Evolutionary conservation across 768 basidiomycete genomes (phyloP).

Genomic region (Lactifluus rugatus): DNA sequence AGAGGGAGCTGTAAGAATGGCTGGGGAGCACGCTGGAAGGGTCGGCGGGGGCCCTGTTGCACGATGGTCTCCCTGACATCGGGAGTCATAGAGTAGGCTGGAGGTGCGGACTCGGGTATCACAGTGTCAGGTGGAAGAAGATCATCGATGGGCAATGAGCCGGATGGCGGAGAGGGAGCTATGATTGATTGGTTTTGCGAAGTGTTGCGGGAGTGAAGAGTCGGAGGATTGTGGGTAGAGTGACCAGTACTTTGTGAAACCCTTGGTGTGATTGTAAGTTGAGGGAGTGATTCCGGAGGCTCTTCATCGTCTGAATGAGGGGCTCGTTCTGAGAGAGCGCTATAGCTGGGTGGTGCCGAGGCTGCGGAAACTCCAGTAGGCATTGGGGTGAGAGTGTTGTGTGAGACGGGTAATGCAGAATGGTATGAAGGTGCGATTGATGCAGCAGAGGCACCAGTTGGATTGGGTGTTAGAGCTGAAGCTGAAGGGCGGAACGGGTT

Average conservation of each 20-base stretch:
- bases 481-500: conserved; percentile 18
- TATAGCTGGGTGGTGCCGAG: not conserved
- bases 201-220: not conserved
- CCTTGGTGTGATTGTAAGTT: not conserved
- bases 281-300: conserved; percentile 4
- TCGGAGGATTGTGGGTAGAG: not conserved
- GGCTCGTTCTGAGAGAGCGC: not conserved
- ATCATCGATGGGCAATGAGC: not conserved
- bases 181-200: not conserved
- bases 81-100: conserved; percentile 57
- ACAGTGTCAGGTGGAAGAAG: conserved; percentile 5
- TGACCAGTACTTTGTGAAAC: not conserved
- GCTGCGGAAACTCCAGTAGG: not conserved
- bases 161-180: not conserved
- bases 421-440: not conserved
- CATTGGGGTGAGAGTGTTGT: not conserved
- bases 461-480: not conserved
- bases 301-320: not conserved
- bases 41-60: conserved; percentile 51
- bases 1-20: conserved; percentile 12
- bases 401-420: not conserved
- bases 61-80: conserved; percentile 46
- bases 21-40: conserved; percentile 42
- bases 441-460: not conserved
- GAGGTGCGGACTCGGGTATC: conserved; percentile 49